Conservation (phyloP, 768 basidiomycete species). For the Amanita muscaria region DNA sequence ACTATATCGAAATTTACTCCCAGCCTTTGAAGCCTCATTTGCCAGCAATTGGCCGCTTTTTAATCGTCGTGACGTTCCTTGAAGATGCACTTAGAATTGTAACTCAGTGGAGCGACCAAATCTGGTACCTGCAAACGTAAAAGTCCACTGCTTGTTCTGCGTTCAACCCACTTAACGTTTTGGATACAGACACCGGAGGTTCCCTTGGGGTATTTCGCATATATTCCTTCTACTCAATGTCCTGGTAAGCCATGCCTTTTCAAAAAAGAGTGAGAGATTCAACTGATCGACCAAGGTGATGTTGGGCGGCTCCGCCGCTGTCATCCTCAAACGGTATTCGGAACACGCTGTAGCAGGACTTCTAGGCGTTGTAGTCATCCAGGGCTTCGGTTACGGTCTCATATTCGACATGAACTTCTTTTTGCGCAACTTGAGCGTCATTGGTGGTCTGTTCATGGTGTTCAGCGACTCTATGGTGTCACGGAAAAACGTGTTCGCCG, state of each 20-base stretch:
- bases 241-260: slow-evolving; percentile 47
- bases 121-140: slow-evolving; percentile 96
- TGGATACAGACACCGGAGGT: slow-evolving; percentile 78
- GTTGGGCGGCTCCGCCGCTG: slow-evolving; percentile 73
- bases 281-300: slow-evolving; percentile 55
- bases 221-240: slow-evolving; percentile 89
- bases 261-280: neutral
- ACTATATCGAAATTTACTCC: slow-evolving; percentile 85
- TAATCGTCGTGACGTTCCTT: slow-evolving; percentile 96
- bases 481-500: slow-evolving; percentile 83
- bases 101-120: slow-evolving; percentile 94
- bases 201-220: slow-evolving; percentile 94
- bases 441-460: slow-evolving; percentile 98
- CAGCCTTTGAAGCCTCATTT: slow-evolving; percentile 92
- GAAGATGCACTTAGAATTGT: slow-evolving; percentile 93
- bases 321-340: slow-evolving; percentile 81
- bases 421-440: slow-evolving; percentile 96
- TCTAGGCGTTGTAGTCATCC: slow-evolving; percentile 83
- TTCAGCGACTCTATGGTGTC: slow-evolving; percentile 93
- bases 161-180: slow-evolving; percentile 11
- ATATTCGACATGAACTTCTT: slow-evolving; percentile 99
- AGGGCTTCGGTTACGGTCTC: slow-evolving; percentile 97
- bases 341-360: slow-evolving; percentile 89
- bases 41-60: slow-evolving; percentile 89
- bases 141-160: neutral